These are phyloP conservation scores for Peniophora sp. DNA, from an alignment of 1,284 basidiomycete species.

Conservation along the genomic window DNA sequence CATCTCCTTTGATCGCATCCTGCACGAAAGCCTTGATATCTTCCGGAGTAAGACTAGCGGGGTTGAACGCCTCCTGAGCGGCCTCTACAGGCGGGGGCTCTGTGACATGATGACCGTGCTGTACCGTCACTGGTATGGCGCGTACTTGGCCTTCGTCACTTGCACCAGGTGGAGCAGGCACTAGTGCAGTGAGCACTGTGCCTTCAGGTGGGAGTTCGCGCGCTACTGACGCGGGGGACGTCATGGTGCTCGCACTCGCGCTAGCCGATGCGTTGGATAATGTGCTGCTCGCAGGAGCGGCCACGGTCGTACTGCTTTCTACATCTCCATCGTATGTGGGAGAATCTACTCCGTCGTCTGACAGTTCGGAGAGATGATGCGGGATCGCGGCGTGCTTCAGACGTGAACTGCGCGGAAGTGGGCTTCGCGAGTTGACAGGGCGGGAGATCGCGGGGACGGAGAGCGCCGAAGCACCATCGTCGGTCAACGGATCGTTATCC, in stretches of 20 bases:
- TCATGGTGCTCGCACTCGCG: conserved; percentile 40
- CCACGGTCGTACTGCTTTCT: conserved; percentile 67
- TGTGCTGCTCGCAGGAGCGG: conserved; percentile 22
- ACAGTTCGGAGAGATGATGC: conserved; percentile 40
- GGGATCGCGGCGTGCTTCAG: conserved; percentile 25
- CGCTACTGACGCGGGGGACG: conserved; percentile 32
- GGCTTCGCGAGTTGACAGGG: conserved; percentile 17
- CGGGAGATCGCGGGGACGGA: conserved; percentile 26
- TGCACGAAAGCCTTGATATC: conserved; percentile 54
- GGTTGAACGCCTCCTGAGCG: conserved; percentile 45
- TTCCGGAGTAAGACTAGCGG: conserved; percentile 54
- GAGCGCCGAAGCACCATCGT: conserved; percentile 54
- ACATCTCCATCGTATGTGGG: conserved; percentile 89
- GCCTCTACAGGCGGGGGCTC: conserved; percentile 39
- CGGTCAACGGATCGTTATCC: conserved; percentile 75
- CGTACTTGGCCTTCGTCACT: conserved; percentile 8
- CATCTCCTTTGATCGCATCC: conserved; percentile 21
- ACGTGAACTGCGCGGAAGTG: conserved; percentile 14
- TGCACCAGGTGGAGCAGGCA: conserved; percentile 2
- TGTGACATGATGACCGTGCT: not conserved
- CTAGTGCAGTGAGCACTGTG: conserved; percentile 8
- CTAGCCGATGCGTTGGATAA: conserved; percentile 27
- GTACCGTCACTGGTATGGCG: conserved; percentile 7
- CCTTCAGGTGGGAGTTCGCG: conserved; percentile 12
- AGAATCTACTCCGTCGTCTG: conserved; percentile 70